Percentiles rank a stretch among this genome's conserved stretches.
Conservation (phyloP, 2,329 filamentous ascomycete genomes). For the Nemania abortiva region DNA sequence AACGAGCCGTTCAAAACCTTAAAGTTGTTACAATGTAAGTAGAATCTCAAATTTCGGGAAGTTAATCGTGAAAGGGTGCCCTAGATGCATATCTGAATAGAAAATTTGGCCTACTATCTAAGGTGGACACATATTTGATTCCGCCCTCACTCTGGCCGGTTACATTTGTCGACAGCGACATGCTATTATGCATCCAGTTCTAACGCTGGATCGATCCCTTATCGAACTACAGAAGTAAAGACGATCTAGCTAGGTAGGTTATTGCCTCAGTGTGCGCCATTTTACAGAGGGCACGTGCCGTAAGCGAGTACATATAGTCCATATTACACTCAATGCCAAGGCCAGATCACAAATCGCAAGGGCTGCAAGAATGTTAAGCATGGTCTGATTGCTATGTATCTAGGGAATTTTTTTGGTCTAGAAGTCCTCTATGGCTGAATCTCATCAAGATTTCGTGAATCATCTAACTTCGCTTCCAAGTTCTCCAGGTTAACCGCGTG, state of each 20-base stretch:
- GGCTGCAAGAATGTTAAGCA: neutral
- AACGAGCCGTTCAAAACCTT: slow-evolving; percentile 6
- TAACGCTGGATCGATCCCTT: neutral
- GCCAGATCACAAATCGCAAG: neutral
- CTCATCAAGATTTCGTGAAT: slow-evolving; percentile 11
- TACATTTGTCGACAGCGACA: neutral
- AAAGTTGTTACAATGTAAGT: neutral
- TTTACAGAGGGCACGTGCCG: neutral
- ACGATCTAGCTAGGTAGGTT: neutral
- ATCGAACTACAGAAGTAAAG: neutral
- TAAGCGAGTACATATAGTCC: neutral
- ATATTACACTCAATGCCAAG: neutral
- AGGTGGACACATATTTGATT: too few species aligned
- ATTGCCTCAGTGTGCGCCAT: neutral
- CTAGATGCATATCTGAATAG: neutral
- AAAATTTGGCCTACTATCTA: neutral
- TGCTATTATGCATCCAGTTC: neutral
- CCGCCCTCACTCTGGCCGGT: neutral
- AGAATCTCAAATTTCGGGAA: slow-evolving; percentile 5
- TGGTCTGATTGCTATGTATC: slow-evolving; percentile 5
- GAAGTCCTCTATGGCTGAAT: slow-evolving; percentile 28
- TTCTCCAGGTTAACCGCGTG: slow-evolving; percentile 10
- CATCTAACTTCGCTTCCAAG: slow-evolving; percentile 26
- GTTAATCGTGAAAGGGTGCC: neutral
- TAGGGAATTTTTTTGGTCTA: slow-evolving; percentile 31